Base-by-base conservation (phyloP, 257 asterid genomes). In the Ocimum tenuiflorum region DNA sequence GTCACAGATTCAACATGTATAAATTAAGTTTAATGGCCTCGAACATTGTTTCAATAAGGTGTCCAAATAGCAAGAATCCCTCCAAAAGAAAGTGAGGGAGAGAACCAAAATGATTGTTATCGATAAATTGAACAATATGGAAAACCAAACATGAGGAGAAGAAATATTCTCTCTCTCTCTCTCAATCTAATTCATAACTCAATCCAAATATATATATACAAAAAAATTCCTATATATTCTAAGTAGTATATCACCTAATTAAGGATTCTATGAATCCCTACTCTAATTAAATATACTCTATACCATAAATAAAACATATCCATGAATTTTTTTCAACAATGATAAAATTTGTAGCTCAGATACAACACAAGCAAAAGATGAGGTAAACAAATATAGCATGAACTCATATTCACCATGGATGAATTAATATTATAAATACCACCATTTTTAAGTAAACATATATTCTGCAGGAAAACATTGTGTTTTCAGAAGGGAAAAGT, bases 381-480 rank as follows among this genome's bases (percentile, higher is more conserved):
- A 78, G 83, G 91, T 85, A 65, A 51, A 63, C 35, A 61, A 48
- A 14, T 42, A 11, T 19, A 38, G 58, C 56, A 22, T 56, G 18
- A 61, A 9, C 27, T 31, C 50, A 69, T 55, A 46, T 59, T 65
- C 20, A 54, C 46, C 68, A 43, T 31, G 49, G 31, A 65, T 22
- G 13, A 67, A 43, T 55, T 57, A 35, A 67, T 33, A 20, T 52
- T 36, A 53, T 35, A 3, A 20, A 23, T 27, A 38, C n/a, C 17
- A 67, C 23, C 65, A 52, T 64, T n/a, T 53, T 38, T 31, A 59
- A 38, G 35, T 33, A 38, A 18, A 49, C 12, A 19, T 58, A 50
- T 67, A 45, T 71, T 53, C 65, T 67, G 50, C 84, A 82, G 92
- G 82, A 72, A 46, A 61, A 47, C 17, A 38, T 22, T 69, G 47